Base-by-base conservation (phyloP, 192 early-diverging fungal species). In the Coemansia sp. region DNA sequence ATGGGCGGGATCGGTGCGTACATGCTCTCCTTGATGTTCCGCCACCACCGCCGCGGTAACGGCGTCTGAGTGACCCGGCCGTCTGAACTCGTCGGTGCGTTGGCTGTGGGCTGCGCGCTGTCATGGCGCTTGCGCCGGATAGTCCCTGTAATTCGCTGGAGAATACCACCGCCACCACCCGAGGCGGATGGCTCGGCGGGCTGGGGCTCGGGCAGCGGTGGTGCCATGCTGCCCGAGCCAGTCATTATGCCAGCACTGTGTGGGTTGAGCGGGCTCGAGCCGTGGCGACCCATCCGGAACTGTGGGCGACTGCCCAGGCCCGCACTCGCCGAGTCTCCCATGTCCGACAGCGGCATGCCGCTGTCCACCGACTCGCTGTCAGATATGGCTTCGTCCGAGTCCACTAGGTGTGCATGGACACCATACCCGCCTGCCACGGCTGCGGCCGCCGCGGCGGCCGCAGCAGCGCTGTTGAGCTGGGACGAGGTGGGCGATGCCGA, bases 11-110 rank as follows among this genome's bases (percentile, higher is more conserved):
- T 66, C 5, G 69, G 69, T 28, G 69, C 69, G 19, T 66, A 44
- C 58, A 73, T 73, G 54, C 63, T 66, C 45, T 73, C 69, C 22
- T 52, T 56, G 43, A 73, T 60, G 29, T 73, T 73, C 17, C 69
- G 69, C 69, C 69, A 73, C 69, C 69, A 73, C n/a, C 69, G 58
- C 4, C 58, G 45, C 0, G 69, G 63, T 37, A 66, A 25, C 28
- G 69, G 69, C 4, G 69, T 66, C 48, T 55, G 62, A 3, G 3
- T 19, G n/a, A n/a, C n/a, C n/a, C n/a, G n/a, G n/a, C n/a, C n/a
- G n/a, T n/a, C n/a, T n/a, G n/a, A n/a, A n/a, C n/a, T n/a, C 17
- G 35, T 18, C 27, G 39, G 22, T 4, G 45, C 27, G 6, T 22
- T 33, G 5, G 56, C 16, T 23, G 21, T 30, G 25, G 28, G 21